These are phyloP conservation scores for Biscutella laevigata DNA, from an alignment of 441 rosid species.

Conservation along the genomic window DNA sequence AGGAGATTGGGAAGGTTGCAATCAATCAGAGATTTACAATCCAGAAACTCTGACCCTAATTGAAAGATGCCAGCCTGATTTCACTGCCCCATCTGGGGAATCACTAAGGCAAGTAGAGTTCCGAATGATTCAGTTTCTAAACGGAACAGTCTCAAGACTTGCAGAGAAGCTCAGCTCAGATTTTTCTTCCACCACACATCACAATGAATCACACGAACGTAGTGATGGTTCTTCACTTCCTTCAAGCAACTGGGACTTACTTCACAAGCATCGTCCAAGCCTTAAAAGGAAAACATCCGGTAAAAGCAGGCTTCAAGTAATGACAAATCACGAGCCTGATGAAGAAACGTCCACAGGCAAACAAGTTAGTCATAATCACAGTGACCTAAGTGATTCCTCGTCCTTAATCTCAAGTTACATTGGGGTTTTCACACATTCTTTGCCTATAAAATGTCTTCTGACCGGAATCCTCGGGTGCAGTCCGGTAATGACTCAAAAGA, in stretches of 20 bases:
- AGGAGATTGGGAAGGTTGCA: conserved; percentile 85
- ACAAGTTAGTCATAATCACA: conserved; percentile 32
- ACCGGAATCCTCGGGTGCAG: conserved; percentile 80
- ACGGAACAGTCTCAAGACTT: conserved; percentile 47
- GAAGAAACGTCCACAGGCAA: conserved; percentile 57
- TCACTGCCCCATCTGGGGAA: conserved; percentile 75
- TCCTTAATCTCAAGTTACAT: conserved; percentile 37
- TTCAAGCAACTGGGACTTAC: conserved; percentile 50
- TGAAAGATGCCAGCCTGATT: conserved; percentile 77
- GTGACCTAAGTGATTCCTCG: conserved; percentile 39
- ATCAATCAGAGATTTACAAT: conserved; percentile 45
- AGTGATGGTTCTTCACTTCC: conserved; percentile 41
- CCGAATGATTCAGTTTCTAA: conserved; percentile 81
- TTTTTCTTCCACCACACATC: conserved; percentile 32
- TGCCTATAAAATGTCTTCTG: conserved; percentile 71
- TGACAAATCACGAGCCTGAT: conserved; percentile 67
- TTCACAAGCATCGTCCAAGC: conserved; percentile 56
- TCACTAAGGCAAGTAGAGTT: conserved; percentile 86
- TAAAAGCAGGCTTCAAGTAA: conserved; percentile 77
- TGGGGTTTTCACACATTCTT: conserved; percentile 73
- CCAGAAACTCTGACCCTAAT: conserved; percentile 52
- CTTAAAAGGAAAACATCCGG: conserved; percentile 69
- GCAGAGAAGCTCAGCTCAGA: conserved; percentile 65
- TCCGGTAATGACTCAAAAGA: conserved; percentile 55
- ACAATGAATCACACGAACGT: conserved; percentile 45